phyloP scores from a whole-genome alignment of 2,329 filamentous ascomycete species.

The Phoma sp. region DNA sequence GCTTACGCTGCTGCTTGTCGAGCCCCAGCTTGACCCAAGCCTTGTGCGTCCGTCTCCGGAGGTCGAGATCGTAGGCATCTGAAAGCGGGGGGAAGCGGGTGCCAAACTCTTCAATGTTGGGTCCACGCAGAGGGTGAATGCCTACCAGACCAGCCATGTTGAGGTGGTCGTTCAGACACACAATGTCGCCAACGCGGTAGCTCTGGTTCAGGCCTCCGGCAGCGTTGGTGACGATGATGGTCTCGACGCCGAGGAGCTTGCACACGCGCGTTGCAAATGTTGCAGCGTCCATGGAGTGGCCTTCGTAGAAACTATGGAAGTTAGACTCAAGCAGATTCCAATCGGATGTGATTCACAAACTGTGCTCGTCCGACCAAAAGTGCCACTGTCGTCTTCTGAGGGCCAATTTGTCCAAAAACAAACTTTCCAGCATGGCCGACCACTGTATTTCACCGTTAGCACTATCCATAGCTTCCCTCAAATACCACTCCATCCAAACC shows the following conservation, averaged over 20 bases:
- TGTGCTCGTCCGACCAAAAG: slow-evolving; percentile 71
- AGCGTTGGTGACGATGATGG: slow-evolving; percentile 71
- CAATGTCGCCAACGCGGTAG: slow-evolving; percentile 70
- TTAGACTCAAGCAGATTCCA: no score
- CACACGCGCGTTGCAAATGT: slow-evolving; percentile 72
- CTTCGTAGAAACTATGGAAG: slow-evolving; percentile 76
- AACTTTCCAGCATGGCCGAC: slow-evolving; percentile 70
- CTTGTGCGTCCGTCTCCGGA: slow-evolving; percentile 64
- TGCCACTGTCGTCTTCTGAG: slow-evolving; percentile 62
- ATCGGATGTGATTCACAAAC: no score
- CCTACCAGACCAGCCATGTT: slow-evolving; percentile 69
- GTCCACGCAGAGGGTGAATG: slow-evolving; percentile 67
- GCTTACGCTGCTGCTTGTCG: slow-evolving; percentile 56
- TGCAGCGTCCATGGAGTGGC: slow-evolving; percentile 67
- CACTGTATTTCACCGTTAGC: slow-evolving; percentile 44
- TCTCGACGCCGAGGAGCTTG: slow-evolving; percentile 67
- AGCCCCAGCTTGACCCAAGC: slow-evolving; percentile 62
- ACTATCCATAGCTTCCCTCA: neutral
- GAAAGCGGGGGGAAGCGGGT: slow-evolving; percentile 69
- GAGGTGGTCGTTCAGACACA: slow-evolving; percentile 71
- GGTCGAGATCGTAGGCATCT: slow-evolving; percentile 70
- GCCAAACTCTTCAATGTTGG: slow-evolving; percentile 69
- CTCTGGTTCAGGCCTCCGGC: slow-evolving; percentile 70
- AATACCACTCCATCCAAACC: no score
- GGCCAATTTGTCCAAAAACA: slow-evolving; percentile 67